phyloP scores from a whole-genome alignment of 2,329 filamentous ascomycete species.

The Aspergillus hortae region DNA sequence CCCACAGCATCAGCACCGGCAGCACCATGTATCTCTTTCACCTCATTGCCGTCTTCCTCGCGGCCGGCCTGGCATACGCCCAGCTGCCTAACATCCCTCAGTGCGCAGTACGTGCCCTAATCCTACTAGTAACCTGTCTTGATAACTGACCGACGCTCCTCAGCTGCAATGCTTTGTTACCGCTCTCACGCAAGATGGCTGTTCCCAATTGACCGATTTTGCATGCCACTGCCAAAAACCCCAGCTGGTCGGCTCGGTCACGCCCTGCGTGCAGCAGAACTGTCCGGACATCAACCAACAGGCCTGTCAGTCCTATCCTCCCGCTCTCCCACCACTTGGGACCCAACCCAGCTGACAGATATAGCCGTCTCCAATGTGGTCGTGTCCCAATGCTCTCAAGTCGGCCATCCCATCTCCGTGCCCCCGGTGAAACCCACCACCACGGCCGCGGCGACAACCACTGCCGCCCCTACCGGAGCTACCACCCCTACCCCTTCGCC shows the following conservation, averaged over 20 bases:
- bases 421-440: constrained; percentile 19
- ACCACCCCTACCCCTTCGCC: neutral
- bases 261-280: constrained; percentile 45
- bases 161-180: constrained; percentile 47
- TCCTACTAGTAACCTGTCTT: too few species aligned
- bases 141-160: neutral
- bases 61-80: constrained; percentile 44
- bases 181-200: constrained; percentile 43
- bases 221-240: constrained; percentile 49
- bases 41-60: constrained; percentile 34
- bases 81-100: constrained; percentile 45
- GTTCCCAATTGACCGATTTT: constrained; percentile 46
- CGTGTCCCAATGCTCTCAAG: constrained; percentile 31
- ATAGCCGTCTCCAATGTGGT: constrained; percentile 37
- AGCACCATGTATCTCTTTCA: constrained; percentile 27
- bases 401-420: constrained; percentile 35
- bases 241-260: constrained; percentile 38
- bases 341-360: neutral
- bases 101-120: constrained; percentile 42
- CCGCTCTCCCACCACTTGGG: neutral
- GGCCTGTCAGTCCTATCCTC: constrained; percentile 24
- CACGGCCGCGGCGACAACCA: constrained; percentile 5
- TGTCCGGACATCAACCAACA: constrained; percentile 38
- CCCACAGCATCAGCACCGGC: neutral
- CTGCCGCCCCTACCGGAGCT: constrained; percentile 1